phyloP scores from a whole-genome alignment of 441 rosid species.

The Melastoma candidum region DNA sequence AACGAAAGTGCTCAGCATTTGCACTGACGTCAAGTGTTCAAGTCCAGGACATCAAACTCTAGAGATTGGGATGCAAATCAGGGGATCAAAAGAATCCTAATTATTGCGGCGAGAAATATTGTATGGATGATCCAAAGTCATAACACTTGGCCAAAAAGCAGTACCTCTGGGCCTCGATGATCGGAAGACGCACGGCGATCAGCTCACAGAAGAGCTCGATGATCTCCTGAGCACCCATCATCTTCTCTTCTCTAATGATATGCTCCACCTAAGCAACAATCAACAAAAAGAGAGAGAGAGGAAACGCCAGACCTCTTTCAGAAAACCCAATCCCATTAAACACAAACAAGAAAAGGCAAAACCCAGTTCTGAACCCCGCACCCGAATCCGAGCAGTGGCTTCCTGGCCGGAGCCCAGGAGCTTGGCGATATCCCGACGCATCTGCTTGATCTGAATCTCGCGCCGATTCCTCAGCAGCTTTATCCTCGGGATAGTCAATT shows the following conservation, averaged over 20 bases:
- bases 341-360: background rate
- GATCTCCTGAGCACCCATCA: slow-evolving; percentile 98
- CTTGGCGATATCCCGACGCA: slow-evolving; percentile 90
- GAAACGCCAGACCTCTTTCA: background rate
- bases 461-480: slow-evolving; percentile 87
- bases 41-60: no score
- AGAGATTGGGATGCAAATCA: no score
- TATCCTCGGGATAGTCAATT: slow-evolving; percentile 80
- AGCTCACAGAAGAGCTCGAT: slow-evolving; percentile 86
- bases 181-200: slow-evolving; percentile 77
- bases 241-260: slow-evolving; percentile 88
- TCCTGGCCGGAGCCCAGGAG: slow-evolving; percentile 97
- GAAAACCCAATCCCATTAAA: background rate
- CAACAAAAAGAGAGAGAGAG: no score
- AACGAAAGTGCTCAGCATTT: background rate
- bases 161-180: slow-evolving; percentile 80
- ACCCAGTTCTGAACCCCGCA: slow-evolving; percentile 11
- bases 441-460: slow-evolving; percentile 79
- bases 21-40: background rate
- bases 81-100: no score
- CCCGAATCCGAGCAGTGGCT: slow-evolving; percentile 98
- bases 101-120: no score
- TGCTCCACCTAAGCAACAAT: slow-evolving; percentile 63
- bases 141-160: background rate
- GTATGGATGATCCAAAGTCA: no score